Percentiles rank a stretch among this genome's conserved stretches.
These are phyloP conservation scores for Protea cynaroides DNA, from an alignment of 164 flowering plant species.

Conservation along the genomic window DNA sequence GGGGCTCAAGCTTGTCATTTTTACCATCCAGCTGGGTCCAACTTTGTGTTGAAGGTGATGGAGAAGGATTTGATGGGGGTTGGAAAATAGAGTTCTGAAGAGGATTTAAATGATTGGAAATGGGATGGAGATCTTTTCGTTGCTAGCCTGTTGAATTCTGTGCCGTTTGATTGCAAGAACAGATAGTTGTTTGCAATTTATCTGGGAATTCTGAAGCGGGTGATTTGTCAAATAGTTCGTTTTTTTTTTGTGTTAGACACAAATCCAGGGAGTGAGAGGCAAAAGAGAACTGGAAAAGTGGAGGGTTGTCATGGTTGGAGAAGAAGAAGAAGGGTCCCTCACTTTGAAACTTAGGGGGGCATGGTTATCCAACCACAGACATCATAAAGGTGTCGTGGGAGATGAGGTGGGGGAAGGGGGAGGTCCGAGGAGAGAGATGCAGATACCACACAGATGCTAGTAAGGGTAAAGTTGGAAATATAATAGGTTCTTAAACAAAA, in stretches of 20 bases:
- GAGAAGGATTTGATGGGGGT: conserved; percentile 15
- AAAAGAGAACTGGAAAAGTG: conserved; percentile 42
- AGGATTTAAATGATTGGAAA: conserved; percentile 55
- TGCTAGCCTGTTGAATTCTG: conserved; percentile 32
- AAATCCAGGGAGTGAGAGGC: conserved; percentile 19
- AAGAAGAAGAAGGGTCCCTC: conserved; percentile 31
- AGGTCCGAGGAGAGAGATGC: no score
- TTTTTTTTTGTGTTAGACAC: conserved; percentile 31
- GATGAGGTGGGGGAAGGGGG: no score
- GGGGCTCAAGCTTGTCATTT: conserved; percentile 27
- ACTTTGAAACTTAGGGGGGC: conserved; percentile 39
- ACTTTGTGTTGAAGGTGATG: conserved; percentile 20
- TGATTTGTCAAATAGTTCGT: conserved; percentile 22
- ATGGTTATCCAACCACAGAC: conserved; percentile 15
- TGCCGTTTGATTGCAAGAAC: conserved; percentile 9
- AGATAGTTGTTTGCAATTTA: conserved; percentile 27
- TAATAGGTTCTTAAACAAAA: no score
- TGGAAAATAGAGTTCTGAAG: conserved; percentile 30
- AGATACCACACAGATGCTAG: no score
- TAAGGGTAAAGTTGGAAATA: no score
- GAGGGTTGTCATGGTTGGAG: conserved; percentile 26
- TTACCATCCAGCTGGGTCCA: conserved; percentile 18
- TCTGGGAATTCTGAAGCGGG: conserved; percentile 12
- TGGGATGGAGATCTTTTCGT: conserved; percentile 57
- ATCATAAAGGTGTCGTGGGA: no score